phyloP scores from a whole-genome alignment of 1,284 basidiomycete genomes.

The Melampsora larici-populina region DNA sequence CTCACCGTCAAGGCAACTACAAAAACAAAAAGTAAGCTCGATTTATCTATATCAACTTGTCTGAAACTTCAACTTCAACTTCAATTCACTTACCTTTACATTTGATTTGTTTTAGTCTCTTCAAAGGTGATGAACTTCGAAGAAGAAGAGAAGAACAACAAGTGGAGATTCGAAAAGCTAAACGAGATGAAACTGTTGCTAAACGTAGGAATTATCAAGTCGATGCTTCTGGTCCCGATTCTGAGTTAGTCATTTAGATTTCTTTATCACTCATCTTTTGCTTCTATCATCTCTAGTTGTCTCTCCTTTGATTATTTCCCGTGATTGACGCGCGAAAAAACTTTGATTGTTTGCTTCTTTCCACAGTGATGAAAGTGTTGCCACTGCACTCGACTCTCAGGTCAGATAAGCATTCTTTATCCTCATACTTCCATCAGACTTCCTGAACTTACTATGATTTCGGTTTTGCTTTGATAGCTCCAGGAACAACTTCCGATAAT shows the following conservation, averaged over 20 bases:
- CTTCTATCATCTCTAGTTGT: not conserved
- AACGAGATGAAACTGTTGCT: slow-evolving; percentile 93
- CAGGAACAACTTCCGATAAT: slow-evolving; percentile 72
- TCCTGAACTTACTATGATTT: not conserved
- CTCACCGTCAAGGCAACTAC: slow-evolving; percentile 36
- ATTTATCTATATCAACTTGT: not conserved
- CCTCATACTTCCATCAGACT: not conserved
- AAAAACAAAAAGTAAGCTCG: slow-evolving; percentile 41
- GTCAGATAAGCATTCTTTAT: slow-evolving; percentile 40
- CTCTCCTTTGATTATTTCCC: not conserved
- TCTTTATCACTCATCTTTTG: not conserved
- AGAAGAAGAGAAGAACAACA: slow-evolving; percentile 93
- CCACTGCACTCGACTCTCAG: slow-evolving; percentile 47
- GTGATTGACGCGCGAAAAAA: too few relatives aligned
- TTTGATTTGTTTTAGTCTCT: slow-evolving; percentile 16
- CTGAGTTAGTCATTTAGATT: slow-evolving; percentile 56
- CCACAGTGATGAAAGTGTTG: slow-evolving; percentile 43
- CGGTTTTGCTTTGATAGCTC: slow-evolving; percentile 58
- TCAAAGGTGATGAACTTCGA: slow-evolving; percentile 61
- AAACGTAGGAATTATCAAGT: slow-evolving; percentile 90
- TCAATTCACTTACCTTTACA: not conserved
- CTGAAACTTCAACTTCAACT: too few relatives aligned
- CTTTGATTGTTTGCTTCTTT: not conserved
- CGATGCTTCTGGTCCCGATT: slow-evolving; percentile 62
- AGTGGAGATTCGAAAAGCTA: slow-evolving; percentile 93